phyloP scores from a whole-genome alignment of 1,284 basidiomycete species.

The Pyrrhoderma noxium region DNA sequence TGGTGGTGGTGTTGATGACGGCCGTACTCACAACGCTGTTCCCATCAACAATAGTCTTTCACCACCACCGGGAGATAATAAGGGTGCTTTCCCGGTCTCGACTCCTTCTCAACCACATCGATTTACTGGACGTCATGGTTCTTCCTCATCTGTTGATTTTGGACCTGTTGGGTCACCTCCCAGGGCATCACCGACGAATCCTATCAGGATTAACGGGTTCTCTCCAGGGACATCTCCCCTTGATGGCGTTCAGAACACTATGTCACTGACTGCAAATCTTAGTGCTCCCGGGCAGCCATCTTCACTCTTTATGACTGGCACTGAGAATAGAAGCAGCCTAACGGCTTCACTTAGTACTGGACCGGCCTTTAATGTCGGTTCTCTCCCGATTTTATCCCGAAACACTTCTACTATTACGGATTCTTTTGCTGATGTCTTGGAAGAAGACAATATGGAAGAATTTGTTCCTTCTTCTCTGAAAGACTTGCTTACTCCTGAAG shows the following conservation, averaged over 20 bases:
- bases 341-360: conserved; percentile 42
- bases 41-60: conserved; percentile 17
- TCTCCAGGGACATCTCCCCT: conserved; percentile 47
- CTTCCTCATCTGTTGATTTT: conserved; percentile 42
- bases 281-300: conserved; percentile 48
- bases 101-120: conserved; percentile 39
- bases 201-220: conserved; percentile 35
- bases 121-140: conserved; percentile 26
- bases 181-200: conserved; percentile 33
- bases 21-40: conserved; percentile 8
- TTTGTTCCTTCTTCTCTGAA: conserved; percentile 80
- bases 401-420: conserved; percentile 16
- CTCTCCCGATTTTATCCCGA: conserved; percentile 19
- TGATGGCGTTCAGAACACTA: conserved; percentile 15
- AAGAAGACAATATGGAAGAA: conserved; percentile 78
- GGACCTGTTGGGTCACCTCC: conserved; percentile 75
- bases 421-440: conserved; percentile 36
- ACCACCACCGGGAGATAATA: conserved; percentile 14
- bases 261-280: conserved; percentile 41
- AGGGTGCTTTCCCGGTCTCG: conserved; percentile 36
- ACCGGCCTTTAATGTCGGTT: conserved; percentile 24
- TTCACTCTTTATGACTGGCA: conserved; percentile 44
- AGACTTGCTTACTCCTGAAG: conserved; percentile 83
- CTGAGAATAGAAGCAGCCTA: conserved; percentile 26
- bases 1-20: background rate